Evolutionary conservation across 2,329 filamentous ascomycete genomes (phyloP).

Genomic region (Ceratocystis cubensis): DNA sequence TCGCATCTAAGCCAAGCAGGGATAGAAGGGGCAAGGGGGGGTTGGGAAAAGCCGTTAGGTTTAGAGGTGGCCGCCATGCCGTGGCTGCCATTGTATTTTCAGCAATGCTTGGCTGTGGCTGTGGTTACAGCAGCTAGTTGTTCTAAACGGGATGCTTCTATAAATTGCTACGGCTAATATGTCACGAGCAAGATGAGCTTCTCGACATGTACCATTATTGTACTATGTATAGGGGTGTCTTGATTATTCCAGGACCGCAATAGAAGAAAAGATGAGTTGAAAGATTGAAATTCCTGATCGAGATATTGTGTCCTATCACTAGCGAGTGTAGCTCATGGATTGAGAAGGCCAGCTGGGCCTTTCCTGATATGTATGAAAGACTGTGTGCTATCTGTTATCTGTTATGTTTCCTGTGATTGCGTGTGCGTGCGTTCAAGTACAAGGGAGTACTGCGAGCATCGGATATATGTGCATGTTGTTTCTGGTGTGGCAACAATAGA

Average conservation of each 20-base stretch:
- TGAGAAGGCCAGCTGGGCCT: not conserved
- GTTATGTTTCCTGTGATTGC: not conserved
- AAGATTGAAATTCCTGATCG: not conserved
- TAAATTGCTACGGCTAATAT: not conserved
- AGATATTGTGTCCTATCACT: not conserved
- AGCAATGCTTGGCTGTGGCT: not conserved
- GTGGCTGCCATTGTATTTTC: not conserved
- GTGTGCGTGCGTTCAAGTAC: not conserved
- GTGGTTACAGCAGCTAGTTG: not conserved
- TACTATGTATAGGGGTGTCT: constrained; percentile 18
- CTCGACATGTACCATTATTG: constrained; percentile 28
- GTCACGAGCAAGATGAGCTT: not conserved
- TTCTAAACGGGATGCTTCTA: not conserved
- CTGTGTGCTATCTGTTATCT: not conserved
- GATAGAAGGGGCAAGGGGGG: constrained; percentile 12
- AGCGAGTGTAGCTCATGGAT: too few species aligned
- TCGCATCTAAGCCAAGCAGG: constrained; percentile 43
- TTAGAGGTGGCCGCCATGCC: not conserved
- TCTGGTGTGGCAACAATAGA: too few species aligned
- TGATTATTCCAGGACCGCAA: not conserved
- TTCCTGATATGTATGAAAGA: not conserved
- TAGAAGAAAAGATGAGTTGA: not conserved
- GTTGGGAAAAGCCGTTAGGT: not conserved
- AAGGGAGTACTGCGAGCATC: not conserved
- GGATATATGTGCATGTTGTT: too few species aligned